Evolutionary conservation across 148 eudicot genomes (phyloP).

Genomic region (Selenicereus undatus): DNA sequence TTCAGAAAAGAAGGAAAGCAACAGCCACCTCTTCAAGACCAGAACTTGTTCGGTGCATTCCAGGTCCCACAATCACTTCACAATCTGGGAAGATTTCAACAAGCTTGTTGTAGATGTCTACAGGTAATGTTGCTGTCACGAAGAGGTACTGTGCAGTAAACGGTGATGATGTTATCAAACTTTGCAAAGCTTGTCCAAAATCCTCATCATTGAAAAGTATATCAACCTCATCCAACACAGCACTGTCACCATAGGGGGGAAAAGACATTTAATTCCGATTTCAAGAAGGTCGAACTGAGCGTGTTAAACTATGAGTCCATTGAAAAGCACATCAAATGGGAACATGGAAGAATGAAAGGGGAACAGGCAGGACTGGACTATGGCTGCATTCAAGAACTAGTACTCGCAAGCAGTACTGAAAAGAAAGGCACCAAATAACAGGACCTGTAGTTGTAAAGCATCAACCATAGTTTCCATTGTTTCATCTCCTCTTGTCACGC

Average conservation of each 20-base stretch:
- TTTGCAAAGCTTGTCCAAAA: slow-evolving; percentile 72
- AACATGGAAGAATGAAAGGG: background rate
- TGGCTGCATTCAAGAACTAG: slow-evolving; percentile 2
- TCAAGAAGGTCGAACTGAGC: background rate
- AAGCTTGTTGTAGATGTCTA: slow-evolving; percentile 78
- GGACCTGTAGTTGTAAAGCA: too few species aligned
- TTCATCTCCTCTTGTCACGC: too few species aligned
- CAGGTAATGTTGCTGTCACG: slow-evolving; percentile 94
- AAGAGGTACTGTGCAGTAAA: slow-evolving; percentile 81
- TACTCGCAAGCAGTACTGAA: background rate
- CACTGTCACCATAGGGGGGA: slow-evolving; percentile 49
- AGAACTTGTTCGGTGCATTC: slow-evolving; percentile 86
- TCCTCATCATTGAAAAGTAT: slow-evolving; percentile 84
- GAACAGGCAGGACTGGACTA: background rate
- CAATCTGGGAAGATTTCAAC: slow-evolving; percentile 83
- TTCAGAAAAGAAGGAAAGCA: slow-evolving; percentile 7
- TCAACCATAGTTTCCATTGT: too few species aligned
- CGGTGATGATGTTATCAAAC: slow-evolving; percentile 58
- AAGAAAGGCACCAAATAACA: too few species aligned
- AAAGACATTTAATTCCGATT: background rate
- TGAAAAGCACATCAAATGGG: background rate
- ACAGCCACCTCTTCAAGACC: slow-evolving; percentile 85
- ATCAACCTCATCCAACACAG: slow-evolving; percentile 90
- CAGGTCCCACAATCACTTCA: slow-evolving; percentile 94
- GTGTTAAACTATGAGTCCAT: background rate